These are phyloP conservation scores for Yamadazyma laniorum DNA, from an alignment of 805 yeast genomes.

Conservation along the genomic window DNA sequence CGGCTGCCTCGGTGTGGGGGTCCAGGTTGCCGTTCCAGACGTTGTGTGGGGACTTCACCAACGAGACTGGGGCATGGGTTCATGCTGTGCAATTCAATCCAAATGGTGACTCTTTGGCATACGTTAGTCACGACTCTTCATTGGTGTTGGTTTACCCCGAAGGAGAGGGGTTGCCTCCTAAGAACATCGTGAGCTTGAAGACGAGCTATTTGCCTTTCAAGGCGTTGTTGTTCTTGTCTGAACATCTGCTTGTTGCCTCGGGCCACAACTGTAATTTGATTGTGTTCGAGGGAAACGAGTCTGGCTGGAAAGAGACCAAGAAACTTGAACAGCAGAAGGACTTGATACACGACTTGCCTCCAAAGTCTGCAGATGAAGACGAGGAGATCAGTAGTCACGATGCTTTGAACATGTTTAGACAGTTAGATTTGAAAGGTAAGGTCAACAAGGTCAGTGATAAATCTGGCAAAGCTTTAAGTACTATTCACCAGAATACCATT, in stretches of 20 bases:
- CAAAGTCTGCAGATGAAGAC: constrained; percentile 20
- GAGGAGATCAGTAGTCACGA: constrained; percentile 66
- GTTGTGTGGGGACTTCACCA: constrained; percentile 73
- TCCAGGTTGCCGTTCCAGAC: constrained; percentile 93
- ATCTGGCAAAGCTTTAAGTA: constrained; percentile 47
- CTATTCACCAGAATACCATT: constrained; percentile 91
- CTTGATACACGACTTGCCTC: constrained; percentile 46
- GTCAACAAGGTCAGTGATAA: constrained; percentile 40
- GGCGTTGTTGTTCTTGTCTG: constrained; percentile 66
- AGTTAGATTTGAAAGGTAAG: constrained; percentile 91
- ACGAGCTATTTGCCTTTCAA: constrained; percentile 79
- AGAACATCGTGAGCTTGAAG: constrained; percentile 53
- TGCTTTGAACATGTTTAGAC: constrained; percentile 91
- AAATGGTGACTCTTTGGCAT: constrained; percentile 72
- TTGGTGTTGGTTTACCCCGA: constrained; percentile 75
- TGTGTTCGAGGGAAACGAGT: constrained; percentile 68
- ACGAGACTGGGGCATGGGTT: constrained; percentile 80
- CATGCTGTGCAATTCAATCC: constrained; percentile 89
- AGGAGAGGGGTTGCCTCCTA: constrained; percentile 63
- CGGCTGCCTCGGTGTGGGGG: constrained; percentile 87
- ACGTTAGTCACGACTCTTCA: constrained; percentile 84
- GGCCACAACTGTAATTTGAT: constrained; percentile 93
- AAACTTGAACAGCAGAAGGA: constrained; percentile 51
- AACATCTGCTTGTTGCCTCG: constrained; percentile 72
- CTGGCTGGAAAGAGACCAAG: constrained; percentile 61